Evolutionary conservation across 139 green algal species (phyloP), one percentile per base, ranked within the genome.

Genomic region (Picochlorum sp.): DNA sequence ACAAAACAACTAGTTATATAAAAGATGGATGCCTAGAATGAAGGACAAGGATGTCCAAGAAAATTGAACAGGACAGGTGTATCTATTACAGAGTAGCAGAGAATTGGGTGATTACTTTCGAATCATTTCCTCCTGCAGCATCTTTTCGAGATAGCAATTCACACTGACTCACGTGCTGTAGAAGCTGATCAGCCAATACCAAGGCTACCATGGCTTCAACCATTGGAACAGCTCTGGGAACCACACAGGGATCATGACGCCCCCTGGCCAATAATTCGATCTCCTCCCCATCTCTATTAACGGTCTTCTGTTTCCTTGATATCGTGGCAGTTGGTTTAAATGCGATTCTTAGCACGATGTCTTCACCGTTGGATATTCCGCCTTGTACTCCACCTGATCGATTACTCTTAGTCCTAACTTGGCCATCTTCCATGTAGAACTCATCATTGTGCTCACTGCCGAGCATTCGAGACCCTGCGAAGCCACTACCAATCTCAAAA

Each of bases 241-340:
- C 91, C 12, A 99, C 93, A 67, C 93, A 99, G 0, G 93, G 85
- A 64, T 99, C 93, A 65, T 98, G 92, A 3, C 92, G 74, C 3
- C 90, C 91, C 2, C 82, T 74, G 16, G 91, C 91, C n/a, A 79
- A 67, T 64, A 97, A 79, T 67, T 95, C 82, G 20, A 81, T 80
- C 51, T 96, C 88, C 41, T 83, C 32, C 12, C 81, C 81, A 20
- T 72, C 72, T 5, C 85, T 70, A 9, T 68, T 80, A 16, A 96
- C 88, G 7, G 88, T 96, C n/a, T 82, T 69, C 76, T 96, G 88
- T 68, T 77, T 78, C 41, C 76, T 67, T 49, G 77, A 74, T 55
- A 99, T 99, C 28, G 93, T 99, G 33, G 82, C 90, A 3, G 93
- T 99, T 40, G 93, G 93, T 75, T 99, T 99, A 84, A 99, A 99